Evolutionary conservation across 1,284 basidiomycete species (phyloP).

Genomic region (Malassezia cuniculi): DNA sequence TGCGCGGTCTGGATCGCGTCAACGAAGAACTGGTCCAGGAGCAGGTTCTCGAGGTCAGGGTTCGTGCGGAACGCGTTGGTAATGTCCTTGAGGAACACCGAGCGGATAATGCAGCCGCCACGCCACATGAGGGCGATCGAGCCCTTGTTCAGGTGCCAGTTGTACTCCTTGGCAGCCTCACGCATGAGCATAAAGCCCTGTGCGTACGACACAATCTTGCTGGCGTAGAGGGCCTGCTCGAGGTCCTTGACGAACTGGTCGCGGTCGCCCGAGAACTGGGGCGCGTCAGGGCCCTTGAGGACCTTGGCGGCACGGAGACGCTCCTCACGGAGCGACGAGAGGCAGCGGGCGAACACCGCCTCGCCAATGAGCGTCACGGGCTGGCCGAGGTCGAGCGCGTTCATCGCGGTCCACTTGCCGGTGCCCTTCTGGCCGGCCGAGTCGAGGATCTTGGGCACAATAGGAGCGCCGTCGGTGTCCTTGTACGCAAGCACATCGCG

Average conservation of each 20-base stretch:
- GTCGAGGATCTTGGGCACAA: slow-evolving; percentile 77
- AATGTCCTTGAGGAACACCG: slow-evolving; percentile 45
- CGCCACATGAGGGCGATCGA: slow-evolving; percentile 99
- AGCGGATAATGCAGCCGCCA: slow-evolving; percentile 90
- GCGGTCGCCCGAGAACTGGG: slow-evolving; percentile 93
- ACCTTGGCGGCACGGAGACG: slow-evolving; percentile 82
- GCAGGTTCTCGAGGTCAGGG: slow-evolving; percentile 71
- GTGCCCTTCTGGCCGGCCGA: slow-evolving; percentile 95
- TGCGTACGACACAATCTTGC: slow-evolving; percentile 75
- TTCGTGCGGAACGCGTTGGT: slow-evolving; percentile 83
- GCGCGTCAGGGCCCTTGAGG: slow-evolving; percentile 75
- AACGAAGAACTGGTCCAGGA: slow-evolving; percentile 97
- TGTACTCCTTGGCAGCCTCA: slow-evolving; percentile 87
- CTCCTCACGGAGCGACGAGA: slow-evolving; percentile 96
- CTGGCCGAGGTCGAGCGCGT: slow-evolving; percentile 81
- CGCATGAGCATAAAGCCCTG: slow-evolving; percentile 99
- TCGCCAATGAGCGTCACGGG: slow-evolving; percentile 95
- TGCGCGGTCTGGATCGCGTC: slow-evolving; percentile 84
- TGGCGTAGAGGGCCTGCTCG: slow-evolving; percentile 96
- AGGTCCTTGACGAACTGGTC: slow-evolving; percentile 97
- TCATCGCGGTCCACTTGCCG: slow-evolving; percentile 98
- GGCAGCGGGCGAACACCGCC: slow-evolving; percentile 95
- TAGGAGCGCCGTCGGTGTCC: slow-evolving; percentile 80
- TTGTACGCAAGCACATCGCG: slow-evolving; percentile 50
- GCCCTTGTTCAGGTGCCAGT: slow-evolving; percentile 58